A percentile compares a stretch with the other conserved stretches of the same genome.
Evolutionary conservation across 2,329 filamentous ascomycete genomes (phyloP).

Genomic region (Biscogniauxia sp.): DNA sequence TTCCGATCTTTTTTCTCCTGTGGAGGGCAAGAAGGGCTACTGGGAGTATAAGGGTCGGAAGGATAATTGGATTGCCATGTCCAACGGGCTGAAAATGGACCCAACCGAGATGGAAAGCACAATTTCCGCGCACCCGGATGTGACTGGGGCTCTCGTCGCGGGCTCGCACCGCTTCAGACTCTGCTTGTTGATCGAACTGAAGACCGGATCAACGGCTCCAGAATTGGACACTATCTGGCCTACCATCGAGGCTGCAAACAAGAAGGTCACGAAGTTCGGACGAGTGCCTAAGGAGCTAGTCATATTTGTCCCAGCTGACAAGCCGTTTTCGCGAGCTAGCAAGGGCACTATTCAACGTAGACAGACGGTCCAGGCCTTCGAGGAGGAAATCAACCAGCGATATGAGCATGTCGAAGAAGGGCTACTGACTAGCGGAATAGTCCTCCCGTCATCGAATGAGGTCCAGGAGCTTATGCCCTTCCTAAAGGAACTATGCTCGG

Average conservation of each 20-base stretch:
- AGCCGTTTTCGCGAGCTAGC: constrained; percentile 24
- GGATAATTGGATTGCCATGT: constrained; percentile 38
- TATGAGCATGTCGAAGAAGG: constrained; percentile 24
- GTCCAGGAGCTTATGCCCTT: constrained; percentile 16
- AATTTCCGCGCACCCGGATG: constrained; percentile 29
- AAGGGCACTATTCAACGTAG: constrained; percentile 28
- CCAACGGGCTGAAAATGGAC: constrained; percentile 41
- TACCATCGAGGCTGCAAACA: constrained; percentile 23
- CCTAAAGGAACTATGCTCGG: constrained; percentile 19
- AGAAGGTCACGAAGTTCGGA: constrained; percentile 22
- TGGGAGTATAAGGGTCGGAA: constrained; percentile 38
- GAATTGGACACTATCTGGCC: constrained; percentile 23
- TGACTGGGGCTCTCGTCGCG: constrained; percentile 24
- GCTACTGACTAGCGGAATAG: constrained; percentile 15
- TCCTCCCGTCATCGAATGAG: constrained; percentile 14
- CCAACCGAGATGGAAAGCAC: constrained; percentile 41
- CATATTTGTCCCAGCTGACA: constrained; percentile 17
- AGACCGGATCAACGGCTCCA: constrained; percentile 7
- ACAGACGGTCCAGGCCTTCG: constrained; percentile 22
- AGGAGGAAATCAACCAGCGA: constrained; percentile 24
- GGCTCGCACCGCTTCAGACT: constrained; percentile 26
- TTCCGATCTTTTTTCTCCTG: constrained; percentile 42
- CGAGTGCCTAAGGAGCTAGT: constrained; percentile 24
- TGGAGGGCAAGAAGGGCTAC: constrained; percentile 39
- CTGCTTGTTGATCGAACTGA: constrained; percentile 28